Evolutionary conservation across 2,329 filamentous ascomycete species (phyloP).

Genomic region (Trichoderma koningii): DNA sequence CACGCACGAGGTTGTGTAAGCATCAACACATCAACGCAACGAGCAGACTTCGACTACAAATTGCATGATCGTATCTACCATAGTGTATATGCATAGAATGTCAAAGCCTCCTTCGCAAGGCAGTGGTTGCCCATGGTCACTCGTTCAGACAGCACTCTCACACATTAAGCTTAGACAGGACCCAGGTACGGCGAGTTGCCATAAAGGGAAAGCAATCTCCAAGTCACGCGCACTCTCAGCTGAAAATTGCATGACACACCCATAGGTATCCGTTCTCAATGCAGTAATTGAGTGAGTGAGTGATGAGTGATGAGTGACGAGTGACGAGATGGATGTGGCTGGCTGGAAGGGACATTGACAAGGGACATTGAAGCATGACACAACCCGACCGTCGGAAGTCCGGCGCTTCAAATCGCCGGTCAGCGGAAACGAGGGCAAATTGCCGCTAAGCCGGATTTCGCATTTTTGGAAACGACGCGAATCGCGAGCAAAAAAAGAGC

Average conservation of each 20-base stretch:
- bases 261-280: too few species aligned
- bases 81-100: too few species aligned
- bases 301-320: too few species aligned
- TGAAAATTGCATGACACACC: not conserved
- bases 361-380: not conserved
- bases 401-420: conserved; percentile 13
- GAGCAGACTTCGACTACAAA: too few species aligned
- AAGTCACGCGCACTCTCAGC: not conserved
- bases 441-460: conserved; percentile 3
- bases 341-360: not conserved
- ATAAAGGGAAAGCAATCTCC: not conserved
- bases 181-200: not conserved
- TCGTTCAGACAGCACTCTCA: too few species aligned
- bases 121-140: too few species aligned
- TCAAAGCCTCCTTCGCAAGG: too few species aligned
- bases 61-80: too few species aligned
- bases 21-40: too few species aligned
- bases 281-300: too few species aligned
- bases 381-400: not conserved
- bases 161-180: not conserved
- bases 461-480: conserved; percentile 14
- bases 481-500: conserved; percentile 12
- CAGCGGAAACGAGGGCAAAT: not conserved
- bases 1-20: too few species aligned
- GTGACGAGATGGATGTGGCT: not conserved